phyloP scores from a whole-genome alignment of 768 basidiomycete species.

The Russula emetica region DNA sequence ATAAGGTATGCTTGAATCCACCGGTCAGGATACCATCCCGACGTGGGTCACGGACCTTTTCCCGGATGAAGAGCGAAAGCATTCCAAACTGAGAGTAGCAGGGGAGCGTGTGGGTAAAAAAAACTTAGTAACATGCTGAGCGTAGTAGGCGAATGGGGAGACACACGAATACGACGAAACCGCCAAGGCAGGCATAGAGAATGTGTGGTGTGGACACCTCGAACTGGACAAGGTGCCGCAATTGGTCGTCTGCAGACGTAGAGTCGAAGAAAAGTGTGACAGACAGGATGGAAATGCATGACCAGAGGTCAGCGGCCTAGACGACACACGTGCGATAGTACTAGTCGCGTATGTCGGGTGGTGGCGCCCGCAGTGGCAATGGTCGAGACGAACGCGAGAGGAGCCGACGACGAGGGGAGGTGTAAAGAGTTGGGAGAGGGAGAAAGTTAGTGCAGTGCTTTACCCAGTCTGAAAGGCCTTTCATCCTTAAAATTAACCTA shows the following conservation, averaged over 20 bases:
- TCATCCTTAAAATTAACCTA: background rate
- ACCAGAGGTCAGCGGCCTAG: background rate
- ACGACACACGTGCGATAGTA: background rate
- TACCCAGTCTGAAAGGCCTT: background rate
- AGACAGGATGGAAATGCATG: conserved; percentile 51
- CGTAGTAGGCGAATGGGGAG: background rate
- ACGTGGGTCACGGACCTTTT: conserved; percentile 50
- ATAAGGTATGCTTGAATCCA: conserved; percentile 3
- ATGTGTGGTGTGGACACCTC: conserved; percentile 69
- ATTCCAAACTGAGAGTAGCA: conserved; percentile 72
- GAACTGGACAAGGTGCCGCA: conserved; percentile 37
- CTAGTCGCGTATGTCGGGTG: conserved; percentile 1
- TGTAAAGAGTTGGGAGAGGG: background rate
- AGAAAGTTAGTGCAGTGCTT: background rate
- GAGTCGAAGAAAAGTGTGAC: conserved; percentile 24
- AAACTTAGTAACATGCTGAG: background rate
- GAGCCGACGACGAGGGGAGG: background rate
- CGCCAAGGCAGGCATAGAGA: conserved; percentile 73
- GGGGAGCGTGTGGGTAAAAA: too few species aligned
- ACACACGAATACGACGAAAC: conserved; percentile 72
- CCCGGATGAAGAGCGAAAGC: conserved; percentile 89
- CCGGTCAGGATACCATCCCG: background rate
- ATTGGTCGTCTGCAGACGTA: background rate
- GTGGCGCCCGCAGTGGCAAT: background rate
- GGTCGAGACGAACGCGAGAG: conserved; percentile 8